Conservation (phyloP, 179 eudicot genomes). For the Dionaea muscipula region DNA sequence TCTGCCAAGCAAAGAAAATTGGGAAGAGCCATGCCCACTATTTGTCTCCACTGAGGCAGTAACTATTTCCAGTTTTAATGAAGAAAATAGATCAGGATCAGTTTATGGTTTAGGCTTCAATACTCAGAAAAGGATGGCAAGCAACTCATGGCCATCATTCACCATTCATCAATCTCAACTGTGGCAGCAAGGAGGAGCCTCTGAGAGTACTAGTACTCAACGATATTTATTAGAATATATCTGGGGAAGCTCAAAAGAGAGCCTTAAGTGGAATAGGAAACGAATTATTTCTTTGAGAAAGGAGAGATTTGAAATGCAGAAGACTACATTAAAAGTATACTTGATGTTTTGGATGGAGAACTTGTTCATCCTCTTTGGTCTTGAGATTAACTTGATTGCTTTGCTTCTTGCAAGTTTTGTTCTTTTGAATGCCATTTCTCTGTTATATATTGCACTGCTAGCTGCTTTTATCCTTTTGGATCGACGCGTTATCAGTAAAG, state of each 20-base stretch:
- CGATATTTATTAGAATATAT: conserved; percentile 38
- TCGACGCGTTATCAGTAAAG: conserved; percentile 56
- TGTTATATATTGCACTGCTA: conserved; percentile 76
- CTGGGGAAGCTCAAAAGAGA: conserved; percentile 77
- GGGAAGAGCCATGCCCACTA: conserved; percentile 93
- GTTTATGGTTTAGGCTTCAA: conserved; percentile 18
- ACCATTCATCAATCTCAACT: conserved; percentile 14
- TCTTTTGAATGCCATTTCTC: conserved; percentile 65
- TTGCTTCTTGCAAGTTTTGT: conserved; percentile 83
- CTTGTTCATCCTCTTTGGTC: conserved; percentile 86
- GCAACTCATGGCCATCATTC: conserved; percentile 48
- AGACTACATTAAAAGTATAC: conserved; percentile 68
- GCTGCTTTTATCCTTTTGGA: conserved; percentile 71
- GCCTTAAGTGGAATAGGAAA: conserved; percentile 83
- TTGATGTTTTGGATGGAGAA: conserved; percentile 94
- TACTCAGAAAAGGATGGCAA: conserved; percentile 16
- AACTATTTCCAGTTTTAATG: conserved; percentile 26
- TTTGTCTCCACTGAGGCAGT: conserved; percentile 48
- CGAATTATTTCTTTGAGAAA: conserved; percentile 54
- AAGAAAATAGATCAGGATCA: conserved; percentile 26
- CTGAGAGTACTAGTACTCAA: conserved; percentile 22
- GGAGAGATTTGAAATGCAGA: conserved; percentile 89
- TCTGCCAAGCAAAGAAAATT: conserved; percentile 30
- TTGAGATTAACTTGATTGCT: conserved; percentile 89
- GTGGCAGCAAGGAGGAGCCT: conserved; percentile 20